A percentile compares a stretch with the other conserved stretches of the same genome.
Evolutionary conservation across 2,329 filamentous ascomycete species (phyloP).

Genomic region (Trichoderma sp.): DNA sequence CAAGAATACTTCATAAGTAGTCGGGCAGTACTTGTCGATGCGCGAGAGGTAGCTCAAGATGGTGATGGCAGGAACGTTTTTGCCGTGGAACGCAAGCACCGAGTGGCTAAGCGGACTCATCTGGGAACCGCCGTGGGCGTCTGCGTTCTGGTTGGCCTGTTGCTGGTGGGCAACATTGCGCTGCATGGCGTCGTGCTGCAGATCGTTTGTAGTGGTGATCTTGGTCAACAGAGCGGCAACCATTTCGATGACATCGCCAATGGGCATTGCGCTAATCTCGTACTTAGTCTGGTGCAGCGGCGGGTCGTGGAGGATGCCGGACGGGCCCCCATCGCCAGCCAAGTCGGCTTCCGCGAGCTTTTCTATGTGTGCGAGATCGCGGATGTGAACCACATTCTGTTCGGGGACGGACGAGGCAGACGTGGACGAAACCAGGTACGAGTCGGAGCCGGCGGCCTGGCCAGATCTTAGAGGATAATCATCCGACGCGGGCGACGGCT

Average conservation of each 20-base stretch:
- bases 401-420: slow-evolving; percentile 35
- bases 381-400: slow-evolving; percentile 70
- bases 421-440: slow-evolving; percentile 25
- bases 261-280: slow-evolving; percentile 97
- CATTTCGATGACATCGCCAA: slow-evolving; percentile 98
- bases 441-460: slow-evolving; percentile 33
- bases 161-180: slow-evolving; percentile 64
- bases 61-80: slow-evolving; percentile 95
- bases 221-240: slow-evolving; percentile 94
- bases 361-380: slow-evolving; percentile 88
- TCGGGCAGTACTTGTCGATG: slow-evolving; percentile 98
- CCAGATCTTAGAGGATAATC: slow-evolving; percentile 42
- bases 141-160: slow-evolving; percentile 52
- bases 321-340: slow-evolving; percentile 42
- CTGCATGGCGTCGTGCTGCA: slow-evolving; percentile 89
- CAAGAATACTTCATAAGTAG: slow-evolving; percentile 96
- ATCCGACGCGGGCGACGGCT: slow-evolving; percentile 42
- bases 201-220: slow-evolving; percentile 94
- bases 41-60: slow-evolving; percentile 93
- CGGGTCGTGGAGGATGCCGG: slow-evolving; percentile 54
- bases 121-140: slow-evolving; percentile 57
- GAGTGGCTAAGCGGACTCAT: slow-evolving; percentile 60
- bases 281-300: slow-evolving; percentile 66
- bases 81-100: slow-evolving; percentile 94
- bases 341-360: slow-evolving; percentile 81